These are phyloP conservation scores for Penicillium sp. DNA, from an alignment of 2,329 filamentous ascomycete genomes.

Conservation along the genomic window DNA sequence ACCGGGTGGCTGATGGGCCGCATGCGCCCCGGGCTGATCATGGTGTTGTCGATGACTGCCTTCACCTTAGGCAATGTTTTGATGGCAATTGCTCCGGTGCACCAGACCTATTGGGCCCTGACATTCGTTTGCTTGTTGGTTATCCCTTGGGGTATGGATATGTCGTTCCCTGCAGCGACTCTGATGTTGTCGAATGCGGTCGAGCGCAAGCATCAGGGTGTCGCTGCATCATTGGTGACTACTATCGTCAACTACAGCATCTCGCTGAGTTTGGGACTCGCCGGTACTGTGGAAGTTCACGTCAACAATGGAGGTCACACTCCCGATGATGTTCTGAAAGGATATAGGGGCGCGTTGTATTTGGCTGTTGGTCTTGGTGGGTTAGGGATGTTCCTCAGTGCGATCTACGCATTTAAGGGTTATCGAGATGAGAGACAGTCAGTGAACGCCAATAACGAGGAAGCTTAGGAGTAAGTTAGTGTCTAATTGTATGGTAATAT, in stretches of 20 bases:
- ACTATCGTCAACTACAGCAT: slow-evolving; percentile 70
- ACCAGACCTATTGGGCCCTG: no score
- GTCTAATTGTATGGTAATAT: no score
- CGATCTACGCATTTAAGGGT: slow-evolving; percentile 14
- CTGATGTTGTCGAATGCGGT: slow-evolving; percentile 59
- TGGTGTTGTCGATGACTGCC: no score
- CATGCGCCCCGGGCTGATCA: no score
- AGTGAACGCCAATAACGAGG: not conserved
- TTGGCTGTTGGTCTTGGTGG: slow-evolving; percentile 39
- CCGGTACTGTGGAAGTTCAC: slow-evolving; percentile 61
- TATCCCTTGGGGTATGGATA: no score
- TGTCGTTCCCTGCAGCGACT: slow-evolving; percentile 64
- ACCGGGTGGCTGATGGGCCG: no score
- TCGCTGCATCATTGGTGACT: slow-evolving; percentile 58
- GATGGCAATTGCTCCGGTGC: no score
- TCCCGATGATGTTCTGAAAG: slow-evolving; percentile 33
- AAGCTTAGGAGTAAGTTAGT: not conserved
- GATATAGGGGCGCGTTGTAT: slow-evolving; percentile 46
- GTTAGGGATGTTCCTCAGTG: slow-evolving; percentile 28
- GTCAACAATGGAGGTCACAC: slow-evolving; percentile 43
- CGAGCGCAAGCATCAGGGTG: slow-evolving; percentile 49
- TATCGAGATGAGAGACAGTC: slow-evolving; percentile 4
- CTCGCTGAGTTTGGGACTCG: slow-evolving; percentile 64
- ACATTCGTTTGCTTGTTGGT: no score
- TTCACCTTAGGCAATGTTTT: no score